Evolutionary conservation across 805 yeast species (phyloP), one percentile per base, ranked within the genome.

Genomic region (Hanseniaspora nectarophila): DNA sequence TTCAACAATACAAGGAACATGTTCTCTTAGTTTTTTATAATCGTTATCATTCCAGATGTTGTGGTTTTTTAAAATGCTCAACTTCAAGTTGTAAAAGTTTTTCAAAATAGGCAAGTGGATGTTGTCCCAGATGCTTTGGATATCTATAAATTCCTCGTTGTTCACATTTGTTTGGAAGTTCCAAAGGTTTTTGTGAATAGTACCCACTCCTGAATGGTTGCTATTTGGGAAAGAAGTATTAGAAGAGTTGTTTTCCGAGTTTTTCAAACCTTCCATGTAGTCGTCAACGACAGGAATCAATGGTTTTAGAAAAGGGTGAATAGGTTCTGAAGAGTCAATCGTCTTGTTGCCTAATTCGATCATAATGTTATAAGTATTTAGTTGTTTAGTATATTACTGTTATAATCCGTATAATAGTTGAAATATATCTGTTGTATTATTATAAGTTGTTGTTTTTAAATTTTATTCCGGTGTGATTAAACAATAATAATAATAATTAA

Each of bases 21-120:
- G 47, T 9, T 53, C 73, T 68, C 56, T 63, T 56, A 29, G 55
- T 28, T 51, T 51, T 54, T 47, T 63, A 51, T 51, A 38, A 53
- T 53, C 55, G 59, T 57, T 47, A 54, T 35, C 49, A 34, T 39
- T 45, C 21, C 35, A 34, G 31, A 51, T 58, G 53, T 50, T 54
- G 45, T 29, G 53, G 33, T 62, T 43, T 62, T 60, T 46, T 58
- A 63, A 54, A 67, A 63, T 32, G 56, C 54, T 48, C 54, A 33
- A 26, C 43, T 54, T 56, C 54, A 39, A 56, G 47, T 43, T 56
- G 46, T 43, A 50, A 57, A 45, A 54, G 56, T 50, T 53, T 58
- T 58, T 80, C 55, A 81, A 71, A 2, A 78, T 73, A 1, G 86
- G 86, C 58, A 79, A 78, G 57, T 79, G 82, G 56, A 82, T 71